Percentiles rank a stretch among this genome's conserved stretches.
Conservation (phyloP, 2,329 filamentous ascomycete species). For the Coniochaeta sp. region DNA sequence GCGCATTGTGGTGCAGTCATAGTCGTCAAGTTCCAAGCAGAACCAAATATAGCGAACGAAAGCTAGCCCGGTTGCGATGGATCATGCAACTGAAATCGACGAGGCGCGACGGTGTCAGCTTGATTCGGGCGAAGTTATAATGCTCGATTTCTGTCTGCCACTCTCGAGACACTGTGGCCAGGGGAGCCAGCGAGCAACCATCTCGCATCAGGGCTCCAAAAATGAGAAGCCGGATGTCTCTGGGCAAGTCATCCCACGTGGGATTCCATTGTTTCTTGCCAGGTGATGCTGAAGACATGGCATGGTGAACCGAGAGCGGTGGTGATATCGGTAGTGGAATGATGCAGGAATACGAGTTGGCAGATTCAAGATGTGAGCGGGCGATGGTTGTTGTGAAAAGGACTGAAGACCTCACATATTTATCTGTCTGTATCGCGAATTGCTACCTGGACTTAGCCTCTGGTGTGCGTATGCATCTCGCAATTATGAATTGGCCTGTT, state of each 20-base stretch:
- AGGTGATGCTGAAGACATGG: constrained; percentile 2
- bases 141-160: constrained; percentile 22
- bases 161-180: constrained; percentile 22
- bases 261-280: constrained; percentile 1
- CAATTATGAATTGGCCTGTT: too few species aligned
- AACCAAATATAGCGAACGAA: constrained; percentile 17
- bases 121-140: constrained; percentile 21
- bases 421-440: too few species aligned
- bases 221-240: constrained; percentile 17
- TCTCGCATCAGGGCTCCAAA: constrained; percentile 14
- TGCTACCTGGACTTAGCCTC: background rate
- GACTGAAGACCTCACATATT: too few species aligned
- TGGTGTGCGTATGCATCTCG: background rate
- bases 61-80: constrained; percentile 15
- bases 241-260: constrained; percentile 13
- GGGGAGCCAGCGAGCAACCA: constrained; percentile 8
- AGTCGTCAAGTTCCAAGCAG: constrained; percentile 21
- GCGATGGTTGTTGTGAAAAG: too few species aligned
- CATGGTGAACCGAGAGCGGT: too few species aligned
- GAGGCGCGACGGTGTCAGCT: constrained; percentile 19
- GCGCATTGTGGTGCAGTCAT: constrained; percentile 17
- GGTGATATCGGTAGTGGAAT: too few species aligned
- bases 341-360: too few species aligned
- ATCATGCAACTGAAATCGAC: constrained; percentile 18
- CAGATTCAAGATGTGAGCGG: too few species aligned